These are phyloP conservation scores for Diaporthe sp. DNA, from an alignment of 2,329 filamentous ascomycete genomes.

Conservation along the genomic window DNA sequence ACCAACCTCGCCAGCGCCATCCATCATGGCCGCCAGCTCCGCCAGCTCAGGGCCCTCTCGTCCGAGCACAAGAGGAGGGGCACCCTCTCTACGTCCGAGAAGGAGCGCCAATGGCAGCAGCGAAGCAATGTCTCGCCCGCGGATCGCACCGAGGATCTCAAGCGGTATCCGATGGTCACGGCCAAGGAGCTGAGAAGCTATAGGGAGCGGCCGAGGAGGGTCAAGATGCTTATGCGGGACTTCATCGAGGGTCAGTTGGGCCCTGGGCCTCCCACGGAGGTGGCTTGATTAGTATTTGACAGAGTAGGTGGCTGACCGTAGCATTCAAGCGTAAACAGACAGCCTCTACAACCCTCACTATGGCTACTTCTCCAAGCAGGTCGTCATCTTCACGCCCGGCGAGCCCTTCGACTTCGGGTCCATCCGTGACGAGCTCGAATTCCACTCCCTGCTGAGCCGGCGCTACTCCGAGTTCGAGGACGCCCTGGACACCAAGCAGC, in stretches of 20 bases:
- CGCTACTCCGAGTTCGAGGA: slow-evolving; percentile 95
- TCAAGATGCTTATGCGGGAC: slow-evolving; percentile 97
- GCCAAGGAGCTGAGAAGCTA: slow-evolving; percentile 80
- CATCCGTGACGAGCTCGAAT: slow-evolving; percentile 87
- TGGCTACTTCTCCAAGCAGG: slow-evolving; percentile 96
- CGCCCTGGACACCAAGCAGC: slow-evolving; percentile 81
- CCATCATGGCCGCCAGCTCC: slow-evolving; percentile 53
- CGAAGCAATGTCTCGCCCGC: slow-evolving; percentile 79
- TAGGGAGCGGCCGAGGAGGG: slow-evolving; percentile 82
- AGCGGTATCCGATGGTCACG: slow-evolving; percentile 86
- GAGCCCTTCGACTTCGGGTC: slow-evolving; percentile 89
- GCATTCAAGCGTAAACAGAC: slow-evolving; percentile 64
- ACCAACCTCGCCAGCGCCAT: slow-evolving; percentile 52
- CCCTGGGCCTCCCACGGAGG: not conserved
- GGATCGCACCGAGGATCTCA: slow-evolving; percentile 85
- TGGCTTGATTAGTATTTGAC: not conserved
- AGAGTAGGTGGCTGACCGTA: not conserved
- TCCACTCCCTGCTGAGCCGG: slow-evolving; percentile 80
- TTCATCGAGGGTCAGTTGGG: slow-evolving; percentile 85
- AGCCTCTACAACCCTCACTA: slow-evolving; percentile 95
- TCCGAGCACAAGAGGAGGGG: slow-evolving; percentile 42
- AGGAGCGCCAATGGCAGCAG: slow-evolving; percentile 88
- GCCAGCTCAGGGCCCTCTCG: slow-evolving; percentile 49
- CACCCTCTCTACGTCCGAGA: slow-evolving; percentile 46
- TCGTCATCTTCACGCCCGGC: slow-evolving; percentile 93